A percentile compares a stretch with the other conserved stretches of the same genome.
These are phyloP conservation scores for Chlorella sp. DNA, from an alignment of 139 green algal species.

Conservation along the genomic window DNA sequence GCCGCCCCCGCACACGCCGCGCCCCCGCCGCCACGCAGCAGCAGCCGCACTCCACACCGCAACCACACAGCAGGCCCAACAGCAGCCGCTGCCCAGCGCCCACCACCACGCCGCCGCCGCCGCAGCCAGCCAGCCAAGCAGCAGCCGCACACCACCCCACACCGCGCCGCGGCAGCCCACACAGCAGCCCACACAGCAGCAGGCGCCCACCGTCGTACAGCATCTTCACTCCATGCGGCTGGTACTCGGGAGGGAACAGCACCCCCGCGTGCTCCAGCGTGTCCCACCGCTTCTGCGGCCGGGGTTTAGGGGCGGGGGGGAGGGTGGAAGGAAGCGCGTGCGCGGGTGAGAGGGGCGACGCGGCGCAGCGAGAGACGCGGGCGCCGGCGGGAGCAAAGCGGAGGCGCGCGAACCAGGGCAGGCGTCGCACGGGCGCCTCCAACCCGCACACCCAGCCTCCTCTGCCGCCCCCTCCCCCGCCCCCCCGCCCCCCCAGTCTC, in stretches of 20 bases:
- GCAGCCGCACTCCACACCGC: too few species aligned
- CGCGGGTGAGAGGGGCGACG: too few species aligned
- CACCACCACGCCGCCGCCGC: too few species aligned
- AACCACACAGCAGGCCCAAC: too few species aligned
- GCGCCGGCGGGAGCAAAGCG: neutral
- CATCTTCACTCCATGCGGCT: conserved; percentile 95
- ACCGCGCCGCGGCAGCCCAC: too few species aligned
- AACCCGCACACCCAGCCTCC: neutral
- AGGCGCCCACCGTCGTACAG: conserved; percentile 80
- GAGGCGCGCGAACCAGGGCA: neutral
- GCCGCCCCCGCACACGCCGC: too few species aligned
- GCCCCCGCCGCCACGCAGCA: too few species aligned
- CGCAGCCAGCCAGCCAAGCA: too few species aligned
- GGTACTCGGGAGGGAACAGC: conserved; percentile 95
- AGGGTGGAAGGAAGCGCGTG: neutral
- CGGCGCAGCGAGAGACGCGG: neutral
- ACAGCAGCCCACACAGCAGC: too few species aligned
- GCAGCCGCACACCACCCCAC: too few species aligned
- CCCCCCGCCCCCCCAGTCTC: neutral
- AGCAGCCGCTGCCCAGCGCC: too few species aligned
- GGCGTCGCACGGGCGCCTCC: neutral
- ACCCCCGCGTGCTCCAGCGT: conserved; percentile 91
- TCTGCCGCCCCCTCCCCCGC: neutral
- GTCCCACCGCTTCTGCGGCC: conserved; percentile 76
- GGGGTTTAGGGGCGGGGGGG: neutral